These are phyloP conservation scores for Eimeria zaria DNA, from an alignment of 169 alveolate species.

Conservation along the genomic window DNA sequence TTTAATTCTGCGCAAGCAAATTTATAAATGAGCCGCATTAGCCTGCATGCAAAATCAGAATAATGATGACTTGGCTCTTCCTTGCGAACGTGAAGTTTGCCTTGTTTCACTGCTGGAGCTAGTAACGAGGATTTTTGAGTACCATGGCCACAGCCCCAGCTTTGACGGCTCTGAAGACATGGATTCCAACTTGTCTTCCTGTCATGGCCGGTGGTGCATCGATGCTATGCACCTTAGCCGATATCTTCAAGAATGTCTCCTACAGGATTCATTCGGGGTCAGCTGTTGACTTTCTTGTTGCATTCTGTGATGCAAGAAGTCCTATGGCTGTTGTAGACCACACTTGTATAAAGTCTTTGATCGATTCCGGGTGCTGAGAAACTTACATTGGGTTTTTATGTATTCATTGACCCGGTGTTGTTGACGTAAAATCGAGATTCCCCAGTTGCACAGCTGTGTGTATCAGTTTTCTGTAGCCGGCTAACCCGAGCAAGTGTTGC, in stretches of 20 bases:
- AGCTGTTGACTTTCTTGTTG: not conserved
- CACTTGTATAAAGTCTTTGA: not conserved
- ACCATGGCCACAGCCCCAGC: not conserved
- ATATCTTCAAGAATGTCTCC: not conserved
- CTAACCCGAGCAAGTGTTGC: no score
- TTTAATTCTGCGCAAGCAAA: slow-evolving; percentile 19
- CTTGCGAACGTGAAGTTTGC: not conserved
- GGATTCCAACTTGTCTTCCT: not conserved
- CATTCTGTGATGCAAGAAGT: not conserved
- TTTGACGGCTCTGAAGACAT: not conserved
- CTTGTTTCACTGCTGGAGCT: not conserved
- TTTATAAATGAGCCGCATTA: no score
- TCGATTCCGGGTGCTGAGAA: no score
- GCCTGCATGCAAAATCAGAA: not conserved
- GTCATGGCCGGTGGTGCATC: not conserved
- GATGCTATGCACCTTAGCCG: not conserved
- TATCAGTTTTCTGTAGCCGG: no score
- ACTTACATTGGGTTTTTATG: no score
- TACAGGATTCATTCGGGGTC: no score
- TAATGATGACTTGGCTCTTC: not conserved
- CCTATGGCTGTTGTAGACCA: not conserved
- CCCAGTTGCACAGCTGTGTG: no score
- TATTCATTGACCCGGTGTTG: no score
- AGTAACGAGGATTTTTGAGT: not conserved
- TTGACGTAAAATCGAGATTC: no score